Base-by-base conservation (phyloP, 106 monocot genomes). In the Agapanthus africanus region DNA sequence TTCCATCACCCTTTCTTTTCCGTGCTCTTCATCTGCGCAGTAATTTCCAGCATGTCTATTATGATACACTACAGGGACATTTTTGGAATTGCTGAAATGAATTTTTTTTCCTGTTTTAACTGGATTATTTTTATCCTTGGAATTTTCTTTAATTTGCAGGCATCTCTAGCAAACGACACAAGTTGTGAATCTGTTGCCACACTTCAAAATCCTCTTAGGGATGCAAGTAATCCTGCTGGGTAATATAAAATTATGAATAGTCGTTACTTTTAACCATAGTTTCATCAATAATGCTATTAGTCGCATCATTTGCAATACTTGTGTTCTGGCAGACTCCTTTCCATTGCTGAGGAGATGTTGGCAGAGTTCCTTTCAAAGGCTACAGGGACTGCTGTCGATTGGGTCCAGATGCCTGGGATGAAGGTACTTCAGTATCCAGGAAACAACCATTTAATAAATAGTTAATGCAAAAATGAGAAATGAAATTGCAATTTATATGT, bases 321-420 rank as follows among this genome's bases (percentile, higher is more conserved):
- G n/a, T 66, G 42, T 54, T 61, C 4, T 54, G 70, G 23, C 73
- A 95, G 97, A 77, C 92, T 97, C 69, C 70, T 87, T 34, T 81
- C 89, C 19, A 81, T 97, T 79, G 91, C 97, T 6, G 89, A 97
- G 74, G 92, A 97, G 81, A 89, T 89, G 60, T 73, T 97, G 80
- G 72, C 89, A 77, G 92, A 92, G 97, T 97, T 92, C 82, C 83
- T 97, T 60, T 92, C 97, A 44, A 97, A 97, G 89, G 97, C 97
- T 77, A 97, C 92, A 66, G 97, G 97, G 77, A 97, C 97, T 83
- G 86, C 97, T 78, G 79, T 97, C 47, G 92, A 97, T 77, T 97
- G 97, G 97, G 97, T 97, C 78, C 97, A 86, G 77, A 80, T 97
- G 84, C 92, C 89, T 57, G 97, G 97, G 84, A 97, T 97, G 97